A percentile compares a stretch with the other conserved stretches of the same genome.
These are phyloP conservation scores for Sedum album DNA, from an alignment of 164 flowering plant genomes.

Conservation along the genomic window DNA sequence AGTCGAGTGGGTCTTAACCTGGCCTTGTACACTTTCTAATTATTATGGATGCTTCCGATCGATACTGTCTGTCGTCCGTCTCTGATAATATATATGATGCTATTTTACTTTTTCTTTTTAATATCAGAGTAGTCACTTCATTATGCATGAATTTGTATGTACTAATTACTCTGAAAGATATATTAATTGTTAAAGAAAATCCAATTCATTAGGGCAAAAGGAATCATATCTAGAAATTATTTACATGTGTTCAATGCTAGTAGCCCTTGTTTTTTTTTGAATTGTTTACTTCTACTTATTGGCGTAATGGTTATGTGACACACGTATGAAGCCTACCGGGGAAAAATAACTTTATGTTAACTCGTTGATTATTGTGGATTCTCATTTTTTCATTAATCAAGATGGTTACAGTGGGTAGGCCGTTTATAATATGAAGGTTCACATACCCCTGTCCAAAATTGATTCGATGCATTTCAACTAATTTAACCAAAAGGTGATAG, in stretches of 20 bases:
- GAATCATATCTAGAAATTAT: not conserved
- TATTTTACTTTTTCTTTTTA: not conserved
- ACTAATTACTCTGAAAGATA: not conserved
- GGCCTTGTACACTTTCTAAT: not conserved
- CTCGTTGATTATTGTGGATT: not conserved
- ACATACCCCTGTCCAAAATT: no score
- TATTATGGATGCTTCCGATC: not conserved
- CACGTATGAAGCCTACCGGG: not conserved
- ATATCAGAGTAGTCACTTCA: slow-evolving; percentile 1
- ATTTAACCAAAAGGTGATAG: not conserved
- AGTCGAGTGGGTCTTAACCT: not conserved
- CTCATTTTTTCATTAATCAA: not conserved
- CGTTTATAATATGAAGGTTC: not conserved
- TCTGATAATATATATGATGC: slow-evolving; percentile 5
- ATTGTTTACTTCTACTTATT: not conserved
- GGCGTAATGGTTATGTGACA: not conserved
- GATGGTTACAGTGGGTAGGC: not conserved
- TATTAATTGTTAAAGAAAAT: not conserved
- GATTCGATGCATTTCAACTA: no score
- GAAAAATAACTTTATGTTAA: not conserved
- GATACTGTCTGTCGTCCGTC: slow-evolving; percentile 7
- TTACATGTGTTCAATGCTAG: not conserved
- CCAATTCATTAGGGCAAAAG: not conserved
- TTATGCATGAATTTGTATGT: not conserved
- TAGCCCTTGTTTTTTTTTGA: not conserved